Conservation (phyloP, 345 rosid species). For the Gossypioides kirkii region DNA sequence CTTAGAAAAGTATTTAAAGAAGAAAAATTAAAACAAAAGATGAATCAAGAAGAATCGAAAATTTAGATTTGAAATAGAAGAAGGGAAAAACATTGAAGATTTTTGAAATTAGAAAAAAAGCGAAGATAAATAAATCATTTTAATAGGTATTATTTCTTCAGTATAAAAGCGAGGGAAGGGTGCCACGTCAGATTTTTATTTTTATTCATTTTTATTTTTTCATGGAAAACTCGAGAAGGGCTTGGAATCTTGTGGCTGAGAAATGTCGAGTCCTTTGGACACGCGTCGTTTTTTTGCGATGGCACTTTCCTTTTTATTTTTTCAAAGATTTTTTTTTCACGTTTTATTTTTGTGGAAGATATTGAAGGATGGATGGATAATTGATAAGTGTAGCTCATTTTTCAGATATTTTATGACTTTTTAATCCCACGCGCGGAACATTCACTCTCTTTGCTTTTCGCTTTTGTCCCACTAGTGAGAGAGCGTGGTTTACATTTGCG, state of each 20-base stretch:
- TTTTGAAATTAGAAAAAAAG: not conserved
- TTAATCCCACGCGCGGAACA: not conserved
- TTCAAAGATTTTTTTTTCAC: not conserved
- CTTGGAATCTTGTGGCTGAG: slow-evolving; percentile 47
- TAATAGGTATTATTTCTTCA: not conserved
- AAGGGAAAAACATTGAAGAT: not conserved
- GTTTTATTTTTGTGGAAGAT: slow-evolving; percentile 25
- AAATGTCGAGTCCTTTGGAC: slow-evolving; percentile 23
- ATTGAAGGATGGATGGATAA: slow-evolving; percentile 13
- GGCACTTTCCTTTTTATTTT: not conserved
- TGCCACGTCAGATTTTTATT: slow-evolving; percentile 40
- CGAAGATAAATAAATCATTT: not conserved
- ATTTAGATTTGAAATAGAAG: not conserved
- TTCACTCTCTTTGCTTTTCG: not conserved
- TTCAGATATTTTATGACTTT: slow-evolving; percentile 6
- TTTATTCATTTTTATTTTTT: not conserved
- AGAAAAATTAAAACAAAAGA: not conserved
- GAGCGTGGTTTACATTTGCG: not conserved
- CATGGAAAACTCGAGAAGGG: slow-evolving; percentile 46
- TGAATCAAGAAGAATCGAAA: not conserved
- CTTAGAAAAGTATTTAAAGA: not conserved
- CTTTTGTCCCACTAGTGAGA: not conserved
- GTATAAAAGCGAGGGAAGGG: not conserved
- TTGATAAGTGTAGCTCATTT: not conserved
- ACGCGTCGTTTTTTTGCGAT: slow-evolving; percentile 24